A percentile compares a stretch with the other conserved stretches of the same genome.
Conservation (phyloP, 768 basidiomycete species). For the Megacollybia marginata region DNA sequence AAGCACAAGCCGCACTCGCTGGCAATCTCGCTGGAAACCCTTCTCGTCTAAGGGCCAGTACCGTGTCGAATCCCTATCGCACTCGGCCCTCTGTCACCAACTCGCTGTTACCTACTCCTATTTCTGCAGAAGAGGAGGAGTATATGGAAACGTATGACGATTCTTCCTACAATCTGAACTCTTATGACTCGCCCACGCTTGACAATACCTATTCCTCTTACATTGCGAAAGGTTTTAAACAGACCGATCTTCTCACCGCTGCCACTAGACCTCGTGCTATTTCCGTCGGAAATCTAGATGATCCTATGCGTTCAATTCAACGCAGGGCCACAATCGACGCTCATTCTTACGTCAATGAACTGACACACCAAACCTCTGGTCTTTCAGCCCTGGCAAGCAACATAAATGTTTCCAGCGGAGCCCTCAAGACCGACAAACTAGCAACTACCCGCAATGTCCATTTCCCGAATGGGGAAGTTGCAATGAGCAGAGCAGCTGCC, state of each 20-base stretch:
- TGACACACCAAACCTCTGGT: conserved; percentile 35
- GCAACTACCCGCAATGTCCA: conserved; percentile 51
- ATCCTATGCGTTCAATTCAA: conserved; percentile 63
- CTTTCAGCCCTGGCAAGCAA: conserved; percentile 29
- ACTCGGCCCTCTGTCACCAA: conserved; percentile 49
- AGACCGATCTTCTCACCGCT: conserved; percentile 55
- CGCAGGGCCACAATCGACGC: conserved; percentile 56
- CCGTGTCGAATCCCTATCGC: conserved; percentile 91
- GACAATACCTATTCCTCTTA: conserved; percentile 49
- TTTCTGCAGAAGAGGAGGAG: conserved; percentile 71
- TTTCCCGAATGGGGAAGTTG: conserved; percentile 58
- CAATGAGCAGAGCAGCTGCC: conserved; percentile 44
- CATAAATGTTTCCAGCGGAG: conserved; percentile 36
- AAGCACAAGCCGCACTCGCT: conserved; percentile 86
- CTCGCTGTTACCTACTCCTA: conserved; percentile 57
- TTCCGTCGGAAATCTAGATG: conserved; percentile 83
- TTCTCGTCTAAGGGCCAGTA: conserved; percentile 78
- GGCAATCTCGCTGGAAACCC: conserved; percentile 69
- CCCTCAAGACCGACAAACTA: conserved; percentile 59
- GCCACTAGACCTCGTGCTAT: conserved; percentile 70
- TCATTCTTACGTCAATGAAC: conserved; percentile 53
- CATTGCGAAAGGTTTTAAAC: conserved; percentile 69
- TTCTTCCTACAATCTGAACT: conserved; percentile 39
- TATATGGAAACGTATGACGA: conserved; percentile 60
- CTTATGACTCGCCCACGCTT: conserved; percentile 52